Evolutionary conservation across 2,329 filamentous ascomycete genomes (phyloP), one percentile per base, ranked within the genome.

Genomic region (Colletotrichum theobromicola): DNA sequence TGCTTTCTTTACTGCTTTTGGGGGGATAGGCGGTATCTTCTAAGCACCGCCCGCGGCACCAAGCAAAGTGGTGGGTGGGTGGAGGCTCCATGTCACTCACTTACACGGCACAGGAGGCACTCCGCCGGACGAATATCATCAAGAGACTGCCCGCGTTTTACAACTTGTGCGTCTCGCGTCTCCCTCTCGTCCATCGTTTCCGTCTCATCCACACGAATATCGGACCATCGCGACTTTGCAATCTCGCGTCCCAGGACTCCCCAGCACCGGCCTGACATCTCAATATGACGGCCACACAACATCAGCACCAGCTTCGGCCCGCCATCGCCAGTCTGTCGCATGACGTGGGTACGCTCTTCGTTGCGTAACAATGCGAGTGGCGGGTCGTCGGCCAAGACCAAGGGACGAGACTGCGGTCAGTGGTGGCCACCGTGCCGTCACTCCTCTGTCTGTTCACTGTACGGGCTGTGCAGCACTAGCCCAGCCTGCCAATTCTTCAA

Each of bases 311-410:
- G 68, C 57, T 58, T 55, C 61, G 30, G 61, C 53, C 28, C 50
- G 61, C 65, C 24, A 34, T 63, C 26, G 34, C 35, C 57, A 58
- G 62, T 58, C 34, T 66, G 62, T 67, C 72, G 68, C 68, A 74
- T 74, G 72, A 74, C 70, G 68, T 74, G 72, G 72, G 57, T 58
- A 66, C 30, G n/a, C 57, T 46, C 57, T 61, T 72, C 35, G 62
- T 50, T 63, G 68, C 62, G 62, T 72, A 72, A 64, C 72, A 72
- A 60, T 74, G 72, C 72, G 46, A 74, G 68, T 67, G 68, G 72
- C 57, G 72, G 72, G 68, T 67, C 57, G 35, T 24, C 32, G 68
- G 37, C 62, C 61, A 42, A 65, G 30, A 57, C 34, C 21, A 26
- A 66, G 62, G 67, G 55, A 55, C 72, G 62, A 65, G 53, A 50